These are phyloP conservation scores for Emmonsia crescens DNA, from an alignment of 2,329 filamentous ascomycete species.

Conservation along the genomic window DNA sequence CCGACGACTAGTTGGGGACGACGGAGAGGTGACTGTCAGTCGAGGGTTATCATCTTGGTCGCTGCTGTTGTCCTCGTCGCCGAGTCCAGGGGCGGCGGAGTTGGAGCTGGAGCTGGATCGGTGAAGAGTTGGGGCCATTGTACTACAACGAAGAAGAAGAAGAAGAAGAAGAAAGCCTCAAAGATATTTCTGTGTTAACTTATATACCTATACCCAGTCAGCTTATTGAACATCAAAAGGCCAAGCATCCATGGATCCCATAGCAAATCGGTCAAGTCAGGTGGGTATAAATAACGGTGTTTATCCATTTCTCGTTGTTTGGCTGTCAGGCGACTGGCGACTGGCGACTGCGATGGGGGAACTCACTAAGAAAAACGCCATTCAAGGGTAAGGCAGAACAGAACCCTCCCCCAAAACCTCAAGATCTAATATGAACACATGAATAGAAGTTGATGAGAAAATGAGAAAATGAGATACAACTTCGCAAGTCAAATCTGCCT, in stretches of 20 bases:
- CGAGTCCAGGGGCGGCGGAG: not conserved
- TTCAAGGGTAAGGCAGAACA: not conserved
- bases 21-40: conserved; percentile 11
- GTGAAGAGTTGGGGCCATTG: conserved; percentile 9
- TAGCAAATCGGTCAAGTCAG: not conserved
- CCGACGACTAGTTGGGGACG: conserved; percentile 10
- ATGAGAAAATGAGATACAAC: too few relatives aligned
- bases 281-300: not conserved
- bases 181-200: too few relatives aligned
- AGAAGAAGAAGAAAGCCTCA: not conserved
- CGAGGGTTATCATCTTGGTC: conserved; percentile 7
- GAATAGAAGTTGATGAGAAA: not conserved
- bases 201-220: too few relatives aligned
- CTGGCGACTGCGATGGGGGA: not conserved
- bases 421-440: not conserved
- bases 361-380: not conserved
- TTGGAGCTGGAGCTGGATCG: not conserved
- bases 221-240: not conserved
- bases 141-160: not conserved
- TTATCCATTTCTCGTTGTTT: not conserved
- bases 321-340: not conserved
- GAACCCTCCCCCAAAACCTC: not conserved
- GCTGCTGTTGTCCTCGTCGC: conserved; percentile 4
- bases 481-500: not conserved
- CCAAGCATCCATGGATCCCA: too few relatives aligned